A percentile compares a stretch with the other conserved stretches of the same genome.
These are phyloP conservation scores for Eucalyptus tenuipes DNA, from an alignment of 345 rosid genomes.

Conservation along the genomic window DNA sequence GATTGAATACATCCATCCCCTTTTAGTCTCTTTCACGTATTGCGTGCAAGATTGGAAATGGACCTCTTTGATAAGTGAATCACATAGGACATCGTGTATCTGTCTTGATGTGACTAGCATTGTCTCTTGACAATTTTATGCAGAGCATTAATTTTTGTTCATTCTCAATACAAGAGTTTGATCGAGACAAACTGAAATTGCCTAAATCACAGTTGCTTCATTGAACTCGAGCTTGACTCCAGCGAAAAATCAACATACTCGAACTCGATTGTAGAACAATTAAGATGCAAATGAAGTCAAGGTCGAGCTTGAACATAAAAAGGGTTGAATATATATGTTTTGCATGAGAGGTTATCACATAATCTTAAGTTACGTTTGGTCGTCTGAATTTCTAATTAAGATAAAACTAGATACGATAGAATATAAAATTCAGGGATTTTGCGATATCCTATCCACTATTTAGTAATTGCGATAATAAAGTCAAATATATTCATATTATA, in stretches of 20 bases:
- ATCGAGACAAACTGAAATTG: not conserved
- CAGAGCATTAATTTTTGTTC: not conserved
- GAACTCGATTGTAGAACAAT: not conserved
- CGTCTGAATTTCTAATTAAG: accelerated
- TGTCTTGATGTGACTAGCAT: not conserved
- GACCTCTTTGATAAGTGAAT: not conserved
- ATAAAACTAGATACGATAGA: accelerated
- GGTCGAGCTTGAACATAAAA: not conserved
- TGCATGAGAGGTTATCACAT: not conserved
- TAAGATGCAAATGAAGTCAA: not conserved
- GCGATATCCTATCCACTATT: accelerated
- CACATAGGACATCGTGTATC: not conserved
- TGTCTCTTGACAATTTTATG: not conserved
- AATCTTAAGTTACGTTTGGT: accelerated
- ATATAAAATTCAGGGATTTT: accelerated
- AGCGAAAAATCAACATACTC: accelerated
- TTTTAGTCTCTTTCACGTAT: not conserved
- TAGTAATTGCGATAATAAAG: accelerated
- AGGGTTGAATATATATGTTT: not conserved
- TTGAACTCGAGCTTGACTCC: not conserved
- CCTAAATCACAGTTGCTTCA: not conserved
- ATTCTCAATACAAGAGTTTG: not conserved
- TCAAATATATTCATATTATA: accelerated
- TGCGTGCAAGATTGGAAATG: not conserved
- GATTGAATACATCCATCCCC: not conserved